These are phyloP conservation scores for Fraxinus xanthoxyloides DNA, from an alignment of 305 asterid species.

Conservation along the genomic window DNA sequence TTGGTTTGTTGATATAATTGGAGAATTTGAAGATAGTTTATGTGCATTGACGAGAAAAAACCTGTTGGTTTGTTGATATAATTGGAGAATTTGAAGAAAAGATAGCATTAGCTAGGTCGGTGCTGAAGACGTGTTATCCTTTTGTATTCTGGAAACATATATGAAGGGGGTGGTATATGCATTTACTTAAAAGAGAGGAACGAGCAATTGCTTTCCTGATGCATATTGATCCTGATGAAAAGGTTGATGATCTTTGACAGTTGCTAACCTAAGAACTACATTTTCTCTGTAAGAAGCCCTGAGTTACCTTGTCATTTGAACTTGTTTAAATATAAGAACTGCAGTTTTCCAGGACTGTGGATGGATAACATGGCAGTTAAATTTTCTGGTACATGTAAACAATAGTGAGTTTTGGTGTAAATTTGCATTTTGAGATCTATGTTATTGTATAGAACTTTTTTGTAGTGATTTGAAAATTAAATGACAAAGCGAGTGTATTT, in stretches of 20 bases:
- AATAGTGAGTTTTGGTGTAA: not conserved
- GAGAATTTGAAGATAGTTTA: not conserved
- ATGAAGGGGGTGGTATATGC: not conserved
- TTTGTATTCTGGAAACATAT: not conserved
- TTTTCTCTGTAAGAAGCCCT: not conserved
- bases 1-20: not conserved
- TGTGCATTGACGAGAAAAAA: not conserved
- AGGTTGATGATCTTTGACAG: not conserved
- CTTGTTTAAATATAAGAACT: conserved; percentile 19
- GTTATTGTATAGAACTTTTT: not conserved
- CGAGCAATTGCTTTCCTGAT: not conserved
- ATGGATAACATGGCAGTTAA: conserved; percentile 13
- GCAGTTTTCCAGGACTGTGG: conserved; percentile 9
- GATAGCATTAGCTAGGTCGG: not conserved
- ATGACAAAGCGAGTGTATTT: not conserved
- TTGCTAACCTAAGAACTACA: conserved; percentile 3
- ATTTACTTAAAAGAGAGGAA: not conserved
- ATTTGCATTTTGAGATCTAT: not conserved
- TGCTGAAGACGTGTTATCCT: conserved; percentile 5
- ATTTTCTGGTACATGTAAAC: not conserved
- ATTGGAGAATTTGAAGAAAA: not conserved
- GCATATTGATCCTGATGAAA: conserved; percentile 4
- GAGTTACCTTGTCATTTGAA: conserved; percentile 6
- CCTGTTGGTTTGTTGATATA: not conserved
- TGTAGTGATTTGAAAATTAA: not conserved